These are phyloP conservation scores for Streptanthus diversifolius DNA, from an alignment of 345 rosid genomes.

Conservation along the genomic window DNA sequence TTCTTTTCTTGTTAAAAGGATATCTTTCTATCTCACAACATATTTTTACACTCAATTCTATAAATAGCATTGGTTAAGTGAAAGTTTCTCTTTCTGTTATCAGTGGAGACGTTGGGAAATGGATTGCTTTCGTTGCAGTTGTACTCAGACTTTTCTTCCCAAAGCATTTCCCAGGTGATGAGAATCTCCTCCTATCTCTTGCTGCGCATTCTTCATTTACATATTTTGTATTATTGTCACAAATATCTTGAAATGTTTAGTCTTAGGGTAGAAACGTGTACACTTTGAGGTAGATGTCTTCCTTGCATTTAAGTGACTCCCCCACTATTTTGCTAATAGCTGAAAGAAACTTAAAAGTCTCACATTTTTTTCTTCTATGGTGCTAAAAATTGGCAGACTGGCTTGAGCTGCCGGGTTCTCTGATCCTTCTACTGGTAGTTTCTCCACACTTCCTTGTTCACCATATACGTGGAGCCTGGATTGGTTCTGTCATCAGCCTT, in stretches of 20 bases:
- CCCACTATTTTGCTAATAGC: background rate
- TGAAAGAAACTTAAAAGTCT: background rate
- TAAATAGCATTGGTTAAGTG: background rate
- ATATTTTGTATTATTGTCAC: background rate
- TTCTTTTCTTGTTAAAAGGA: background rate
- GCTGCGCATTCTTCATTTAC: background rate
- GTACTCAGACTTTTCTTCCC: constrained; percentile 92
- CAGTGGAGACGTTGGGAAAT: constrained; percentile 86
- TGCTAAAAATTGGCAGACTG: constrained; percentile 40
- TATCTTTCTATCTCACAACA: background rate
- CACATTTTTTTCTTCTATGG: background rate
- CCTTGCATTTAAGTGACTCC: background rate
- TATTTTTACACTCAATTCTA: background rate
- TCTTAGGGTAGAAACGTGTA: background rate
- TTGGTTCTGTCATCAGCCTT: constrained; percentile 57
- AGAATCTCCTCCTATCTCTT: background rate
- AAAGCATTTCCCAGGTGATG: constrained; percentile 74
- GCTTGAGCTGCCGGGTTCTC: constrained; percentile 75
- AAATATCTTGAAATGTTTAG: background rate
- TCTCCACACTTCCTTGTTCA: constrained; percentile 58
- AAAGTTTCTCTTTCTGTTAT: background rate
- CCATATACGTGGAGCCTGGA: constrained; percentile 50
- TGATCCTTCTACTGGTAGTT: constrained; percentile 67
- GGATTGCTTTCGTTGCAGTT: constrained; percentile 81
- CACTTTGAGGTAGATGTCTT: background rate